These are phyloP conservation scores for Trypanosoma rangeli DNA, from an alignment of 208 protist genomes.

Conservation along the genomic window DNA sequence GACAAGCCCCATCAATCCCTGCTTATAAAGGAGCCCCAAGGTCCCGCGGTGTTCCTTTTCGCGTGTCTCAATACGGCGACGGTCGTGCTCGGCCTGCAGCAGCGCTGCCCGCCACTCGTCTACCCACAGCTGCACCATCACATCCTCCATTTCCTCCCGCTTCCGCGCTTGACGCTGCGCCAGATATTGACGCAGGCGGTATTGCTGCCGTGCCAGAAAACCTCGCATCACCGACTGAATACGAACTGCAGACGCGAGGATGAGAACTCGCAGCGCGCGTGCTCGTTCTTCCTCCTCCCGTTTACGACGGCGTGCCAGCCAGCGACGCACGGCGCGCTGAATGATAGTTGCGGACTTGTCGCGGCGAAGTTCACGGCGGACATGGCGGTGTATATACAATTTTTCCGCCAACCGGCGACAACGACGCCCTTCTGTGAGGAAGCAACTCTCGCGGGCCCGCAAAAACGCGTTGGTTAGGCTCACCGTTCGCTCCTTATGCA, in stretches of 20 bases:
- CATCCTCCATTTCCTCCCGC: conserved; percentile 54
- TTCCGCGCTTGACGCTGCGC: conserved; percentile 21
- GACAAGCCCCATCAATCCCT: background rate
- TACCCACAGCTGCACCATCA: conserved; percentile 28
- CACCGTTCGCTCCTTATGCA: conserved; percentile 7
- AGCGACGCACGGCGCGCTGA: conserved; percentile 41
- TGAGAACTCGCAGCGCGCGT: conserved; percentile 15
- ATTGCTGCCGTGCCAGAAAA: conserved; percentile 27
- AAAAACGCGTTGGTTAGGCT: conserved; percentile 14
- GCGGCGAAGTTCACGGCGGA: conserved; percentile 33
- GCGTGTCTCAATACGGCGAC: conserved; percentile 12
- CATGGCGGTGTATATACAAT: conserved; percentile 30
- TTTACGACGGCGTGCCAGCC: conserved; percentile 21
- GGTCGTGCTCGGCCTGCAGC: conserved; percentile 26
- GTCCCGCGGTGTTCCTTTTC: conserved; percentile 21
- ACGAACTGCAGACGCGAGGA: conserved; percentile 19
- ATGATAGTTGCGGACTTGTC: conserved; percentile 47
- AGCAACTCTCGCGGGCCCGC: conserved; percentile 8
- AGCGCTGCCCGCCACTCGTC: conserved; percentile 26
- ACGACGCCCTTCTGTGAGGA: conserved; percentile 3
- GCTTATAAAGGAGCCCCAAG: background rate
- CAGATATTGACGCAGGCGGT: conserved; percentile 13
- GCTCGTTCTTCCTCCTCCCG: conserved; percentile 26
- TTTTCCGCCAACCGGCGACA: conserved; percentile 39
- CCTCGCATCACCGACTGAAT: conserved; percentile 54